Base-by-base conservation (phyloP, 257 asterid genomes). In the Sherardia arvensis region DNA sequence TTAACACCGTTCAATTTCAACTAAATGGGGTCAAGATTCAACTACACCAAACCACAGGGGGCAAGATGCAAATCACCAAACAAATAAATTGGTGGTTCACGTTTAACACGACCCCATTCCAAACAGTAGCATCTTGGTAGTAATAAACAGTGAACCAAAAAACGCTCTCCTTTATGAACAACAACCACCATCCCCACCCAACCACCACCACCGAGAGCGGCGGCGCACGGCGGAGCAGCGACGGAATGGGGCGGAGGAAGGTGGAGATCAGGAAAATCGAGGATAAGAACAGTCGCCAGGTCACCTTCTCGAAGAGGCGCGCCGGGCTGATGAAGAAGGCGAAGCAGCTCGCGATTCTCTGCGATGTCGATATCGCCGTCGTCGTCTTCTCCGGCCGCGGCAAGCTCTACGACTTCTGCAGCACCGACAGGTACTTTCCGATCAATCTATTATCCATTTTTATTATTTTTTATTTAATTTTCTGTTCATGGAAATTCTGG, bases 351-450 rank as follows among this genome's bases (percentile, higher is more conserved):
- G 63, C 80, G 3, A 67, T 82, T 53, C 75, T 84, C 38, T 82
- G 88, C 74, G 91, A 84, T 48, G 88, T 80, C 1, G 86, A 82
- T 23, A 77, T 80, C 33, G 84, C 73, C 2, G 83, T 51, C 36
- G 28, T 82, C 65, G 53, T 84, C 74, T 70, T 76, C 83, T 84
- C 91, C 66, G 43, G 74, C 56, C 68, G 84, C n/a, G 91, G 86
- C 27, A 83, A 77, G 73, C 74, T 66, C 23, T 78, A 73, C 71
- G 75, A 72, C 6, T 82, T 76, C 74, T 69, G 78, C 59, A 82
- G 84, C 73, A 60, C 82, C 5, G 69, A 76, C 74, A 85, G 90
- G 94, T 83, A 47, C 55, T 11, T 29, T 3, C 53, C n/a, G n/a
- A n/a, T n/a, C n/a, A n/a, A n/a, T n/a, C n/a, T n/a, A n/a, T n/a